phyloP scores from a whole-genome alignment of 768 basidiomycete genomes.

The Leccinum variicolor region DNA sequence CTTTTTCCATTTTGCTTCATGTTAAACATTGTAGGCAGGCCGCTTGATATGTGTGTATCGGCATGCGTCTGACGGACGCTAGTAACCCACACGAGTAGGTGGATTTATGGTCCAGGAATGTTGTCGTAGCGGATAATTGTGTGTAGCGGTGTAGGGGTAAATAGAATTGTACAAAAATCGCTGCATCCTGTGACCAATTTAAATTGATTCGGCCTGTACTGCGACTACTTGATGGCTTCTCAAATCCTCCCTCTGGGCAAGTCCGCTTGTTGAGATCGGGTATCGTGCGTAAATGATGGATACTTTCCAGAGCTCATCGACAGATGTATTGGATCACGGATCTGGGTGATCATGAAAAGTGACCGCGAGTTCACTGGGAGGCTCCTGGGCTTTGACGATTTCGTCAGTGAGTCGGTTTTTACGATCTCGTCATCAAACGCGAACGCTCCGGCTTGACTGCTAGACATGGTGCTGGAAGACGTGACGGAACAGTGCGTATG shows the following conservation, averaged over 20 bases:
- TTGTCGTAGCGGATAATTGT: conserved; percentile 23
- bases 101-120: conserved; percentile 16
- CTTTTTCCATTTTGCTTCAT: conserved; percentile 17
- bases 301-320: conserved; percentile 80
- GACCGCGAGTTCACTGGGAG: conserved; percentile 97
- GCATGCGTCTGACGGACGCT: conserved; percentile 35
- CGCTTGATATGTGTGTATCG: conserved; percentile 20
- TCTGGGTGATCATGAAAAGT: conserved; percentile 98
- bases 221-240: conserved; percentile 63
- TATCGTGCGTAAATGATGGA: not conserved
- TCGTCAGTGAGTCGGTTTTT: conserved; percentile 80
- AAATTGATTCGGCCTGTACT: conserved; percentile 1
- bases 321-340: conserved; percentile 92
- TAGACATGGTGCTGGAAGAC: conserved; percentile 94
- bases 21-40: conserved; percentile 21
- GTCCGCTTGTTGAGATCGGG: conserved; percentile 8
- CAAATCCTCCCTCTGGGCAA: conserved; percentile 91
- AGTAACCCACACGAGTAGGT: conserved; percentile 16
- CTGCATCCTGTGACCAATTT: not conserved
- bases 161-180: conserved; percentile 10
- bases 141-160: conserved; percentile 5
- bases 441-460: not conserved
- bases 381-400: conserved; percentile 95
- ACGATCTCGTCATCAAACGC: not conserved
- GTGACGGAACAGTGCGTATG: conserved; percentile 88